Percentiles rank a stretch among this genome's conserved stretches.
phyloP scores from a whole-genome alignment of 2,329 filamentous ascomycete genomes.

The Penicillium sp. region DNA sequence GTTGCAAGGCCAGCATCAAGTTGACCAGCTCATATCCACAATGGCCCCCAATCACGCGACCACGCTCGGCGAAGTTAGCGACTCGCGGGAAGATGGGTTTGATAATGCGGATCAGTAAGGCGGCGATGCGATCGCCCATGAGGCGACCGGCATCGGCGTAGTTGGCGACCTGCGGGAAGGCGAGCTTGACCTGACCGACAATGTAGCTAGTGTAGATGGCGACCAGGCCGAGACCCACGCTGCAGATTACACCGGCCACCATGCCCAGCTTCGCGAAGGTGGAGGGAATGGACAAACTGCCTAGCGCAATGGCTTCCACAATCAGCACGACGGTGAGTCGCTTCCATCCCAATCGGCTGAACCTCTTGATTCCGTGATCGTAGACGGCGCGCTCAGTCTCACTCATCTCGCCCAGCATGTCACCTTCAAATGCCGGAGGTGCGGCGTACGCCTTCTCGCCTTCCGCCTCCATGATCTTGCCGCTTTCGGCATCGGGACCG shows the following conservation, averaged over 20 bases:
- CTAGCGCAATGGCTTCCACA: constrained; percentile 50
- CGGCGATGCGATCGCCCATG: constrained; percentile 34
- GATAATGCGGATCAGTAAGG: constrained; percentile 11
- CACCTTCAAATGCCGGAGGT: constrained; percentile 18
- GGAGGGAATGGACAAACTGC: constrained; percentile 44
- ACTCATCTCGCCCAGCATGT: constrained; percentile 17
- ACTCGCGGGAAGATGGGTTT: constrained; percentile 35
- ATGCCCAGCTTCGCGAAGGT: constrained; percentile 47
- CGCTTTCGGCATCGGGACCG: constrained; percentile 11
- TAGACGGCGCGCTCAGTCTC: constrained; percentile 12
- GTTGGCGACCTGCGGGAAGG: constrained; percentile 38
- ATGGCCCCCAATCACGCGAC: constrained; percentile 30
- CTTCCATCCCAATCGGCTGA: constrained; percentile 47
- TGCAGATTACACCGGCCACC: constrained; percentile 44
- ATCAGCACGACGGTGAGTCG: constrained; percentile 48
- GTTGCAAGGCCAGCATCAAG: constrained; percentile 42
- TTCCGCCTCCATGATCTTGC: constrained; percentile 13
- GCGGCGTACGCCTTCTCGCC: constrained; percentile 12
- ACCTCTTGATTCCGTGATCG: constrained; percentile 15
- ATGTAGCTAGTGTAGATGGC: constrained; percentile 43
- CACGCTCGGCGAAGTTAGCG: constrained; percentile 44
- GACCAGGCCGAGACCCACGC: constrained; percentile 37
- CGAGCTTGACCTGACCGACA: constrained; percentile 37
- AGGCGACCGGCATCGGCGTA: constrained; percentile 44
- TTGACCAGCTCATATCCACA: constrained; percentile 42